Percentiles rank a stretch among this genome's conserved stretches.
These are phyloP conservation scores for Leccinellum rugosiceps DNA, from an alignment of 768 basidiomycete species.

Conservation along the genomic window DNA sequence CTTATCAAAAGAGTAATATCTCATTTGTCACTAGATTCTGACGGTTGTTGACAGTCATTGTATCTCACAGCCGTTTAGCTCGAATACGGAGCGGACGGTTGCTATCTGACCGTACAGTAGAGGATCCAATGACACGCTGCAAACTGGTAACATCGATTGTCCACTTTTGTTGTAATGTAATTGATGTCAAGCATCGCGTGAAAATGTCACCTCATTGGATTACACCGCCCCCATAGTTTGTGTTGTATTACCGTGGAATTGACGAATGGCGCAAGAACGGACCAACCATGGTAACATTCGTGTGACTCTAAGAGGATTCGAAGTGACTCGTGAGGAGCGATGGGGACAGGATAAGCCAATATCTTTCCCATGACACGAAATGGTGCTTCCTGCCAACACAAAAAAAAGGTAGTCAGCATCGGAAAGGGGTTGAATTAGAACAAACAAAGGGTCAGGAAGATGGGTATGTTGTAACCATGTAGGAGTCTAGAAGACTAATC, in stretches of 20 bases:
- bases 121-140: background rate
- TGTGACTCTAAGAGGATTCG: background rate
- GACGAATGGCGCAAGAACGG: conserved; percentile 1
- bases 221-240: conserved; percentile 5
- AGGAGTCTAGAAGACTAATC: conserved; percentile 95
- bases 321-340: background rate
- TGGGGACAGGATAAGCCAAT: background rate
- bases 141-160: background rate
- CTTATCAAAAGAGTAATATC: background rate
- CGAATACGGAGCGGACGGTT: background rate
- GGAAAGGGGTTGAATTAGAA: background rate
- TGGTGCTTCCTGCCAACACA: conserved; percentile 3
- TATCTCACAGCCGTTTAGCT: background rate
- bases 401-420: conserved; percentile 8
- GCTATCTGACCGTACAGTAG: background rate
- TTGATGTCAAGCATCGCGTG: background rate
- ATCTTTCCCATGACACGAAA: background rate
- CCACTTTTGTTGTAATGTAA: background rate
- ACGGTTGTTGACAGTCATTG: background rate
- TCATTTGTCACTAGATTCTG: background rate
- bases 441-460: conserved; percentile 19
- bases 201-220: conserved; percentile 7
- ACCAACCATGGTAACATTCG: background rate
- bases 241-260: conserved; percentile 2
- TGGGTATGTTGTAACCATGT: conserved; percentile 59